Percentiles rank a stretch among this genome's conserved stretches.
Evolutionary conservation across 352 stramenopile species (phyloP).

Genomic region (Globisporangium recalcitrans): DNA sequence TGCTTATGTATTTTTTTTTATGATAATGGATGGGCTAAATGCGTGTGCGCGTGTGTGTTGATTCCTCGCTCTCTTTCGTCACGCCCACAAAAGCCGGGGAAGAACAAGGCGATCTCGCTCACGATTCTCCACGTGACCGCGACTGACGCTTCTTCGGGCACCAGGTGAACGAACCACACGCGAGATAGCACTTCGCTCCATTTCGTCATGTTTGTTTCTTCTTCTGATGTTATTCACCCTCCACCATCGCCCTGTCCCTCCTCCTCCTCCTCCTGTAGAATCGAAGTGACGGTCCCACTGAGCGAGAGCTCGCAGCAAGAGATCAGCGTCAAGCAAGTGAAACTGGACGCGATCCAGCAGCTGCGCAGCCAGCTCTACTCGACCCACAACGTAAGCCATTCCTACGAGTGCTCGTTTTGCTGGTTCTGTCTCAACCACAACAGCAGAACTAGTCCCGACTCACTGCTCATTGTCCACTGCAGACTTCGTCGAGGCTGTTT

Average conservation of each 20-base stretch:
- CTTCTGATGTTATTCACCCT: not conserved
- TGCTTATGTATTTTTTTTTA: not conserved
- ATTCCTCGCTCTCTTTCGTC: not conserved
- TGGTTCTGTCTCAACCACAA: not conserved
- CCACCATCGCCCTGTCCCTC: not conserved
- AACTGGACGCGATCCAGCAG: slow-evolving; percentile 50
- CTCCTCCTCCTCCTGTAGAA: slow-evolving; percentile 1
- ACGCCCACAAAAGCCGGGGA: slow-evolving; percentile 5
- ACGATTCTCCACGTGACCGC: slow-evolving; percentile 32
- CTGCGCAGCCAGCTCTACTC: slow-evolving; percentile 29
- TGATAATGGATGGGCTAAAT: slow-evolving; percentile 7
- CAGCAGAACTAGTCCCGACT: not conserved
- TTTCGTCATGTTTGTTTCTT: not conserved
- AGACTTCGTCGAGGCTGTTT: slow-evolving; percentile 18
- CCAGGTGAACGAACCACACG: slow-evolving; percentile 23
- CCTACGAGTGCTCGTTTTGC: not conserved
- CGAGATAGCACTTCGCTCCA: not conserved
- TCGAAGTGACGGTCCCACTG: slow-evolving; percentile 36
- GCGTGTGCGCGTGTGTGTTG: slow-evolving; percentile 1
- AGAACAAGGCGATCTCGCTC: slow-evolving; percentile 17
- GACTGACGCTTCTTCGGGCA: slow-evolving; percentile 19
- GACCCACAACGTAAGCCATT: slow-evolving; percentile 15
- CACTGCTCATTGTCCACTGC: not conserved
- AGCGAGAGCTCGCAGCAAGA: slow-evolving; percentile 28
- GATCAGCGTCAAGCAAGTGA: slow-evolving; percentile 49